Conservation (phyloP, 164 flowering plant species). For the Vitis cinerea region DNA sequence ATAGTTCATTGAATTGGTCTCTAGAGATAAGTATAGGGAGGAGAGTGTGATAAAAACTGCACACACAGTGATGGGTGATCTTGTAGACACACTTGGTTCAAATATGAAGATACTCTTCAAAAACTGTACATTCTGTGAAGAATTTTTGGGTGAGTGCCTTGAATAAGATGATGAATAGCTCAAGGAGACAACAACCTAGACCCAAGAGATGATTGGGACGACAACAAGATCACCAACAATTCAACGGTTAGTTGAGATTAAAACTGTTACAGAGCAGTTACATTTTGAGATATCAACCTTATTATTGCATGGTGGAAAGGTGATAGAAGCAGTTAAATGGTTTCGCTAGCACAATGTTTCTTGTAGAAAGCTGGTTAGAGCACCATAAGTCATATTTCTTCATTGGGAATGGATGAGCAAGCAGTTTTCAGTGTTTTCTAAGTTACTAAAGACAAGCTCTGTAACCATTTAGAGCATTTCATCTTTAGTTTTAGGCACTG, state of each 20-base stretch:
- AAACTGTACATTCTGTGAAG: conserved; percentile 37
- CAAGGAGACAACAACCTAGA: conserved; percentile 76
- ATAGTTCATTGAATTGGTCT: conserved; percentile 71
- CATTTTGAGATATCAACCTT: conserved; percentile 90
- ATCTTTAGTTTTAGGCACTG: conserved; percentile 30
- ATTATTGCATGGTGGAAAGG: conserved; percentile 87
- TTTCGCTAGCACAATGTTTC: conserved; percentile 66
- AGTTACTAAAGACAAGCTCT: conserved; percentile 22
- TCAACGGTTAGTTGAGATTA: conserved; percentile 87
- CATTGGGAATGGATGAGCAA: conserved; percentile 99
- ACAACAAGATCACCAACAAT: conserved; percentile 80
- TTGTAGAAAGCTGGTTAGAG: conserved; percentile 66
- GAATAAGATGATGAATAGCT: conserved; percentile 73
- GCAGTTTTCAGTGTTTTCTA: conserved; percentile 89
- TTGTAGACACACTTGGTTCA: conserved; percentile 77
- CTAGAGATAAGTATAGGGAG: conserved; percentile 63
- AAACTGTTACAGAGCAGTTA: conserved; percentile 77
- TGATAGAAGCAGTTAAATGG: conserved; percentile 82
- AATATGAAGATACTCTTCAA: conserved; percentile 47
- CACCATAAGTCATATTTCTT: conserved; percentile 61
- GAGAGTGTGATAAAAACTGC: conserved; percentile 78
- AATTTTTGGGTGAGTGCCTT: conserved; percentile 66
- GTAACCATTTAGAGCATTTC: conserved; percentile 37
- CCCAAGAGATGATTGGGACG: conserved; percentile 37
- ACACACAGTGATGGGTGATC: conserved; percentile 76